phyloP scores from a whole-genome alignment of 371 early-diverging fungal species.

The Mucor racemosus region DNA sequence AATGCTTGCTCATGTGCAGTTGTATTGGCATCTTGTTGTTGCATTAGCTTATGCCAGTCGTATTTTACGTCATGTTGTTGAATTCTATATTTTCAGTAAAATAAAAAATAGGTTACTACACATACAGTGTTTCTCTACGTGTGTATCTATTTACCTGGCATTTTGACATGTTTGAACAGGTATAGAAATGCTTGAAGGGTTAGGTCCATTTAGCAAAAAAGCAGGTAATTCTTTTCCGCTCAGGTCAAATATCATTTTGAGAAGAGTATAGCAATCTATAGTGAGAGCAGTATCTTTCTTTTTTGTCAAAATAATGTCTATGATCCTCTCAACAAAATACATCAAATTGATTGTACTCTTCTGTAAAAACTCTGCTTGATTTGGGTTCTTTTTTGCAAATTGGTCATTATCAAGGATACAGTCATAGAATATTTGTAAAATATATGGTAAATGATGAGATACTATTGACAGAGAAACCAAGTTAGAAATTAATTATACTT shows the following conservation, averaged over 20 bases:
- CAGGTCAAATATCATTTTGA: not conserved
- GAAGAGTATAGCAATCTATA: not conserved
- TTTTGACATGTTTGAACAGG: not conserved
- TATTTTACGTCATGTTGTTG: not conserved
- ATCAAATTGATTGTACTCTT: not conserved
- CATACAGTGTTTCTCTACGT: no score
- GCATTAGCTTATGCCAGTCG: not conserved
- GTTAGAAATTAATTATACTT: not conserved
- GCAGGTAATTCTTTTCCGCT: not conserved
- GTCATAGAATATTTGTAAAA: not conserved
- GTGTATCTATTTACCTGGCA: not conserved
- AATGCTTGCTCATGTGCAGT: conserved; percentile 24
- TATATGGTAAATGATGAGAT: not conserved
- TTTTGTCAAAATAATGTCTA: no score
- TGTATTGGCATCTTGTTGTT: not conserved
- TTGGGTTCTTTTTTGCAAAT: not conserved
- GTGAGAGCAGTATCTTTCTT: no score
- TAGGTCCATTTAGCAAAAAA: not conserved
- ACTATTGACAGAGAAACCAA: not conserved
- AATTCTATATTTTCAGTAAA: not conserved
- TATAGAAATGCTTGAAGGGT: not conserved
- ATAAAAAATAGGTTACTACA: not conserved
- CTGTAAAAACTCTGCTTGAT: not conserved
- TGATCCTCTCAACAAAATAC: no score
- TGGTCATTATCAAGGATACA: not conserved